These are phyloP conservation scores for Dendrobium huoshanense DNA, from an alignment of 106 monocot species.

Conservation along the genomic window DNA sequence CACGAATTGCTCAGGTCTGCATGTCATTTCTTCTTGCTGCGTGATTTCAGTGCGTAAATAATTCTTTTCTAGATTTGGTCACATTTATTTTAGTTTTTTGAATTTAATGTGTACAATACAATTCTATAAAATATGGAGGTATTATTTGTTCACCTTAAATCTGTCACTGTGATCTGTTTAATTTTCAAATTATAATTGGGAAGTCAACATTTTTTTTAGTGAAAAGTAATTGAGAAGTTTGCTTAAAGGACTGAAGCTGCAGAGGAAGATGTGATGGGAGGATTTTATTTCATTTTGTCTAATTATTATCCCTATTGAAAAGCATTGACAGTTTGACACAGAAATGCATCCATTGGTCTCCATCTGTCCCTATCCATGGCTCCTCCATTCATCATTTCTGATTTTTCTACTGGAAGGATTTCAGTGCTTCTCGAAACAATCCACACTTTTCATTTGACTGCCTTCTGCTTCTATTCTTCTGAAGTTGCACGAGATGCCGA, in stretches of 20 bases:
- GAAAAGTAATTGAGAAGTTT: neutral
- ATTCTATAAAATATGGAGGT: neutral
- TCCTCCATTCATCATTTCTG: neutral
- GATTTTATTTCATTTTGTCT: neutral
- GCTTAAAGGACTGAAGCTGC: neutral
- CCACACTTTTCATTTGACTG: too few species aligned
- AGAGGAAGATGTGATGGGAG: neutral
- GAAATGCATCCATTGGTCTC: too few species aligned
- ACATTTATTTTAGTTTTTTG: neutral
- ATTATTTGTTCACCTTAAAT: neutral
- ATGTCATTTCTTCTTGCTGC: neutral
- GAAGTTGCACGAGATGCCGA: too few species aligned
- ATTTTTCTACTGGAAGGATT: neutral
- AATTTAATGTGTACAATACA: neutral
- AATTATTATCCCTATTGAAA: neutral
- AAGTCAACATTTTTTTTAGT: neutral
- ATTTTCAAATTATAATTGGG: neutral
- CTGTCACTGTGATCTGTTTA: neutral
- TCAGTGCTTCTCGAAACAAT: too few species aligned
- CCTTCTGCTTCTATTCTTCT: too few species aligned
- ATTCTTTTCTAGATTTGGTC: neutral
- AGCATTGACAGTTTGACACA: too few species aligned
- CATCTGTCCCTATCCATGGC: too few species aligned
- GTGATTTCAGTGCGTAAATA: neutral
- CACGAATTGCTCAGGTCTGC: constrained; percentile 62